A percentile compares a stretch with the other conserved stretches of the same genome.
Evolutionary conservation across 192 early-diverging fungal species (phyloP).

Genomic region (Podila verticillata): DNA sequence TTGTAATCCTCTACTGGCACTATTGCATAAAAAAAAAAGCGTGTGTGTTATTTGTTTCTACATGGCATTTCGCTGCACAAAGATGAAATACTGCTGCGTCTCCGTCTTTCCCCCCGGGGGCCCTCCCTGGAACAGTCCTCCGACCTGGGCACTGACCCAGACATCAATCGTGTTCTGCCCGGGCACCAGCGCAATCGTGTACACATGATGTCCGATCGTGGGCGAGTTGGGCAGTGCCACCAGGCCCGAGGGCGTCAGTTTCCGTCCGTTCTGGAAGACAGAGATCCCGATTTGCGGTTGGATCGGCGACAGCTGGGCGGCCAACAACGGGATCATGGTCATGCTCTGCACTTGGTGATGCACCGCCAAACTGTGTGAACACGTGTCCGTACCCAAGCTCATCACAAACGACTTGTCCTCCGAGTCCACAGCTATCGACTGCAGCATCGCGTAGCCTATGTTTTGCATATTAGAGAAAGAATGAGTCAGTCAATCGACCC

Average conservation of each 20-base stretch:
- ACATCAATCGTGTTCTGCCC: slow-evolving; percentile 47
- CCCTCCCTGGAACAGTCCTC: slow-evolving; percentile 44
- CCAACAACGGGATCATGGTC: slow-evolving; percentile 40
- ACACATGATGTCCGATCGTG: slow-evolving; percentile 35
- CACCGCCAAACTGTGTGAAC: slow-evolving; percentile 43
- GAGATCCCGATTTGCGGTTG: slow-evolving; percentile 41
- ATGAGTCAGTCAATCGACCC: background rate
- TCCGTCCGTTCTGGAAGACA: slow-evolving; percentile 49
- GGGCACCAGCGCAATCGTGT: slow-evolving; percentile 19
- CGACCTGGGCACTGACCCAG: slow-evolving; percentile 50
- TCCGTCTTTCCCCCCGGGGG: slow-evolving; percentile 37
- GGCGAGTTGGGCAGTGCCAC: slow-evolving; percentile 20
- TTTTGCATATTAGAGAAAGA: background rate
- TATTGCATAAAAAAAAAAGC: background rate
- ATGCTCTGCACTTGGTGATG: slow-evolving; percentile 22
- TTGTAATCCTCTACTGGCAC: background rate
- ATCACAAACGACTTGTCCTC: slow-evolving; percentile 54
- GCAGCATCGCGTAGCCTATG: slow-evolving; percentile 45
- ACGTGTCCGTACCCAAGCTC: slow-evolving; percentile 30
- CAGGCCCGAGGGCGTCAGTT: slow-evolving; percentile 26
- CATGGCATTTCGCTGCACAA: slow-evolving; percentile 31
- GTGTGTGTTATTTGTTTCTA: background rate
- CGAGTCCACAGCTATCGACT: slow-evolving; percentile 41
- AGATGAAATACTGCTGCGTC: slow-evolving; percentile 45
- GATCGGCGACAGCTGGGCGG: slow-evolving; percentile 28